Evolutionary conservation across 2,329 filamentous ascomycete species (phyloP).

Genomic region (Trichoderma guizhouense): DNA sequence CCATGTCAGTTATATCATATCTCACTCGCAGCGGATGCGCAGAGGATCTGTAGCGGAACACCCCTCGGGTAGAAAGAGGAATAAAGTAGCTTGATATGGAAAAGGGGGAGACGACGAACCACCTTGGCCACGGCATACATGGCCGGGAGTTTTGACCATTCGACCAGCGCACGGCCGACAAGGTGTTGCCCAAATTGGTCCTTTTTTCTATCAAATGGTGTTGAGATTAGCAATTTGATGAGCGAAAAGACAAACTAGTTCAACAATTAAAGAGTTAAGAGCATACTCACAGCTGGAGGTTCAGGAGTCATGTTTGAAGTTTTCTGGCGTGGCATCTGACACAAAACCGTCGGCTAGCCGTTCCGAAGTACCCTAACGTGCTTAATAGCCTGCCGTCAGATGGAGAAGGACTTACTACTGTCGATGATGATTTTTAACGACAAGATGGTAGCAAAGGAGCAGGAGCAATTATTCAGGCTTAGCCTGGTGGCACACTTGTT

Average conservation of each 20-base stretch:
- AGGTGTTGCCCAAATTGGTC: constrained; percentile 18
- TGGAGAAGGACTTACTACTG: background rate
- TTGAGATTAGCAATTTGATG: background rate
- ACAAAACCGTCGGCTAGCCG: background rate
- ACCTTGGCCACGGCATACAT: constrained; percentile 19
- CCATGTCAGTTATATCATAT: constrained; percentile 4
- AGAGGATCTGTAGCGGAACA: background rate
- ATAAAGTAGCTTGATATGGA: background rate
- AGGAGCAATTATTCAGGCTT: background rate
- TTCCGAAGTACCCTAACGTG: background rate
- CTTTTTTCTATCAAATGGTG: constrained; percentile 3
- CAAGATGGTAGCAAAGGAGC: background rate
- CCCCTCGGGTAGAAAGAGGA: background rate
- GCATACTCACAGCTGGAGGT: constrained; percentile 13
- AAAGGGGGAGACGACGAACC: background rate
- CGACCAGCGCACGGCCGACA: constrained; percentile 19
- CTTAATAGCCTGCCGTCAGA: background rate
- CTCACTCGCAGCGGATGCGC: background rate
- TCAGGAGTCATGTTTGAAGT: background rate
- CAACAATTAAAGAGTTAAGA: background rate
- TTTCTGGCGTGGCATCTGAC: constrained; percentile 18
- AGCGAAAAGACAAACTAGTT: background rate
- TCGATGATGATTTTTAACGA: background rate
- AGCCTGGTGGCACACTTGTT: constrained; percentile 1
- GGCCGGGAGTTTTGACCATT: constrained; percentile 19